phyloP scores from a whole-genome alignment of 352 stramenopile species.

The Globisporangium orthogonon region DNA sequence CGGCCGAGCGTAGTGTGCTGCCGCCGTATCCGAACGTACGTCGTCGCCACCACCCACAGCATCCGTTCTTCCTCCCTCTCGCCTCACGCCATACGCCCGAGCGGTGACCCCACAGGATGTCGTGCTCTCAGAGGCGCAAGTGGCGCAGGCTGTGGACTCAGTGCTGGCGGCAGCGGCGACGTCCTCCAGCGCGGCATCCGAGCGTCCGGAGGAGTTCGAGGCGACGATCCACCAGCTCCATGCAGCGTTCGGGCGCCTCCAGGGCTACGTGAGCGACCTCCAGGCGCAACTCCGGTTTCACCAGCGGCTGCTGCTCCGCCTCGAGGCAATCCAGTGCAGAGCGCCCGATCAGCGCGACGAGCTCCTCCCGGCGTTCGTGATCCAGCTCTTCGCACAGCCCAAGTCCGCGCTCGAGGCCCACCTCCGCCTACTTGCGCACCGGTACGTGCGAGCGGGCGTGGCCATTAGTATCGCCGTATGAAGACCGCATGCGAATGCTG shows the following conservation, averaged over 20 bases:
- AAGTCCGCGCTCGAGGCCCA: slow-evolving; percentile 28
- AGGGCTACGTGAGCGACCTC: slow-evolving; percentile 30
- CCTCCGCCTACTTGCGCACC: slow-evolving; percentile 30
- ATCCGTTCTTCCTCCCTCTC: background rate
- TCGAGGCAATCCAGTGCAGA: slow-evolving; percentile 26
- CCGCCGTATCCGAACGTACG: slow-evolving; percentile 12
- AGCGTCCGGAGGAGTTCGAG: slow-evolving; percentile 11
- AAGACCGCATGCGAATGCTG: too few relatives aligned
- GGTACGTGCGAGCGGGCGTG: slow-evolving; percentile 14
- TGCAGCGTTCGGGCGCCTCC: slow-evolving; percentile 30
- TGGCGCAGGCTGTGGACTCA: background rate
- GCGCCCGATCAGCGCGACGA: slow-evolving; percentile 16
- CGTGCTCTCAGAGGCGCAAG: slow-evolving; percentile 2
- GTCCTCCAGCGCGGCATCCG: background rate
- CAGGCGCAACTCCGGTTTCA: slow-evolving; percentile 27
- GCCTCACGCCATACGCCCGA: background rate
- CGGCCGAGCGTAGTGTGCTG: background rate
- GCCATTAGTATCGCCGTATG: background rate
- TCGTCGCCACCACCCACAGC: background rate
- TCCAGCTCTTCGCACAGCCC: slow-evolving; percentile 31
- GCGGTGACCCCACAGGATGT: slow-evolving; percentile 1
- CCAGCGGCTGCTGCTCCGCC: slow-evolving; percentile 27
- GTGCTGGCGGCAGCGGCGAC: slow-evolving; percentile 5
- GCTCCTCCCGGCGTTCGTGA: slow-evolving; percentile 29
- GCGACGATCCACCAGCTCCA: slow-evolving; percentile 35